Percentiles rank a stretch among this genome's conserved stretches.
phyloP scores from a whole-genome alignment of 1,284 basidiomycete species.

The Fomitopsis schrenkii region DNA sequence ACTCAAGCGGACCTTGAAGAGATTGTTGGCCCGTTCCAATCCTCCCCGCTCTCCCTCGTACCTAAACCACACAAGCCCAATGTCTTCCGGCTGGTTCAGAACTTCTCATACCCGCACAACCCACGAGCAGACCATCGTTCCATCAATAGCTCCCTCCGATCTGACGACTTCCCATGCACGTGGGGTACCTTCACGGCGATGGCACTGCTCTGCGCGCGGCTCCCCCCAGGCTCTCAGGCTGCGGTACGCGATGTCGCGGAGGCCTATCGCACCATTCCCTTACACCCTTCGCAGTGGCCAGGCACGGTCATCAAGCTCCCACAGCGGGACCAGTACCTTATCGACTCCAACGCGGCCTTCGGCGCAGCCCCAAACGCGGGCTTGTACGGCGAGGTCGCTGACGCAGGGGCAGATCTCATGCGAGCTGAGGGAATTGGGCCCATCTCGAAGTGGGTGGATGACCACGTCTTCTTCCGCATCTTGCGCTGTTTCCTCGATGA shows the following conservation, averaged over 20 bases:
- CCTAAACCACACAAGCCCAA: not conserved
- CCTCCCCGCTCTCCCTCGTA: not conserved
- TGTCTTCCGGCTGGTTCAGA: not conserved
- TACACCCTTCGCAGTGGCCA: not conserved
- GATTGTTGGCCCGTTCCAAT: not conserved
- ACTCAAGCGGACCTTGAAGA: not conserved
- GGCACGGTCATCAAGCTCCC: not conserved
- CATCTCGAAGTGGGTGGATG: constrained; percentile 36
- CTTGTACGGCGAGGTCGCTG: constrained; percentile 25
- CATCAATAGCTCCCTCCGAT: not conserved
- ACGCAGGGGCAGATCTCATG: constrained; percentile 22
- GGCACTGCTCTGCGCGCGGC: not conserved
- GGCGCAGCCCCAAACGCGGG: constrained; percentile 13
- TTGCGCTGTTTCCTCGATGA: not conserved
- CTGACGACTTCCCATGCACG: not conserved
- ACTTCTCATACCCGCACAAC: not conserved
- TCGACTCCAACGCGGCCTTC: not conserved
- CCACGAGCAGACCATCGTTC: not conserved
- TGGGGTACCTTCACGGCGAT: not conserved
- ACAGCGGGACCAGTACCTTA: not conserved
- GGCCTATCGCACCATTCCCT: not conserved
- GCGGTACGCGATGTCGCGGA: not conserved
- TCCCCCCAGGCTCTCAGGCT: not conserved
- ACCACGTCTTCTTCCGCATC: constrained; percentile 33
- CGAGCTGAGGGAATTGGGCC: constrained; percentile 22